These are phyloP conservation scores for Fragaria vesca DNA, from an alignment of 306 rosid genomes.

Conservation along the genomic window DNA sequence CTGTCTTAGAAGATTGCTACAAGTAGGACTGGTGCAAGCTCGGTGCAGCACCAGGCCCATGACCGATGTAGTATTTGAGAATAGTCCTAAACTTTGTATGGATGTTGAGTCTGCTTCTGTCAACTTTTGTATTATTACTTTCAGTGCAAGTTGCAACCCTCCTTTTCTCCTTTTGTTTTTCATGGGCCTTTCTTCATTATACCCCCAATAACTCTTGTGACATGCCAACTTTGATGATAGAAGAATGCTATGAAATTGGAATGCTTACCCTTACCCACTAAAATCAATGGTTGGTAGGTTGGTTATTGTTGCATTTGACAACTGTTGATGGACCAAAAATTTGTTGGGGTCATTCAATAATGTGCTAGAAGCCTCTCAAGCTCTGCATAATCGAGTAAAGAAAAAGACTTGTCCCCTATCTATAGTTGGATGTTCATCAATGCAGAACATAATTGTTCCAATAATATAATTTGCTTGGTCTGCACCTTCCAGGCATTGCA, in stretches of 20 bases:
- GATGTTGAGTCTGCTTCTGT: not conserved
- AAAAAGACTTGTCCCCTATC: not conserved
- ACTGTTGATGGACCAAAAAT: not conserved
- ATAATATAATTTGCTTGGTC: not conserved
- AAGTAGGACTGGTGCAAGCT: no score
- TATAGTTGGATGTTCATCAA: constrained; percentile 5
- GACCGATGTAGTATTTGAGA: not conserved
- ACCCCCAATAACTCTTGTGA: not conserved
- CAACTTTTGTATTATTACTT: not conserved
- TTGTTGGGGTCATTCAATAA: constrained; percentile 1
- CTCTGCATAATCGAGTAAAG: not conserved
- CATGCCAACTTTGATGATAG: not conserved
- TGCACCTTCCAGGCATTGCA: not conserved
- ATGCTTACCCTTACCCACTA: not conserved
- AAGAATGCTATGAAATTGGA: not conserved
- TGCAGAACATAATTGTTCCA: not conserved
- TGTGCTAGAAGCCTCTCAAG: not conserved
- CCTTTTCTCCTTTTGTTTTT: not conserved
- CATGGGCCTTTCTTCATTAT: not conserved
- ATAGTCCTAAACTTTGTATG: not conserved
- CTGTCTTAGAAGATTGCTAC: no score
- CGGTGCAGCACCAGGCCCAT: no score
- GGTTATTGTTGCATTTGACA: not conserved
- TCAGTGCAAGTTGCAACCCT: not conserved
- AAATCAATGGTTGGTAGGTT: not conserved